Base-by-base conservation (phyloP, 2,329 filamentous ascomycete species). In the Cryphonectria radicalis region DNA sequence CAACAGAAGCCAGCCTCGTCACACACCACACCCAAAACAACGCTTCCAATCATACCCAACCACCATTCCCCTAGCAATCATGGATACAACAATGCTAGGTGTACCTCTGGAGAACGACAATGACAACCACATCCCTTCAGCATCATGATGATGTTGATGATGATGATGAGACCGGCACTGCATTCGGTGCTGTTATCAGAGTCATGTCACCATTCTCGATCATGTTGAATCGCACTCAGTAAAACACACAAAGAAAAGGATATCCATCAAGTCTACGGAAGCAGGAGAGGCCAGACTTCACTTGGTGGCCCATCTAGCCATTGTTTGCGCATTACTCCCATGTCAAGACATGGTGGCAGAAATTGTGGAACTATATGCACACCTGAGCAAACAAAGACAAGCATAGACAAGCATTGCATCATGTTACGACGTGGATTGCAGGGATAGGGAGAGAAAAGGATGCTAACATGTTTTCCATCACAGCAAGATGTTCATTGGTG, bases 401-500 rank as follows among this genome's bases (percentile, higher is more conserved):
- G 37, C 28, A 64, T 43, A 37, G 22, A 46, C 42, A 65, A 19
- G n/a, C 42, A 17, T 53, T 46, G 28, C 25, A 37, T 63, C 43
- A 64, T 70, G n/a, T 68, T 66, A 42, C 57, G 60, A 63, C 14
- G 8, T 55, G 53, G 28, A 37, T 17, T 57, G 66, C 76, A 40
- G 17, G 40, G 19, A 59, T 11, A 22, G 66, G 28, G 19, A n/a
- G 64, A 40, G 13, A 13, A 40, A 40, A n/a, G 22, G 62, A 66
- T 50, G 68, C 71, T 79, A 74, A 80, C 76, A 62, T 70, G 22
- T 69, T 46, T 69, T 63, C 59, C 40, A 79, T 72, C 77, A 78
- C 84, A 99, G 96, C 78, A 99, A 99, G 86, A 99, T 99, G 96
- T 99, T 99, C 78, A 99, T 99, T 82, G 96, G 96, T 77, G 96